Evolutionary conservation across 2,329 filamentous ascomycete genomes (phyloP).

Genomic region (Clonostachys sp.): DNA sequence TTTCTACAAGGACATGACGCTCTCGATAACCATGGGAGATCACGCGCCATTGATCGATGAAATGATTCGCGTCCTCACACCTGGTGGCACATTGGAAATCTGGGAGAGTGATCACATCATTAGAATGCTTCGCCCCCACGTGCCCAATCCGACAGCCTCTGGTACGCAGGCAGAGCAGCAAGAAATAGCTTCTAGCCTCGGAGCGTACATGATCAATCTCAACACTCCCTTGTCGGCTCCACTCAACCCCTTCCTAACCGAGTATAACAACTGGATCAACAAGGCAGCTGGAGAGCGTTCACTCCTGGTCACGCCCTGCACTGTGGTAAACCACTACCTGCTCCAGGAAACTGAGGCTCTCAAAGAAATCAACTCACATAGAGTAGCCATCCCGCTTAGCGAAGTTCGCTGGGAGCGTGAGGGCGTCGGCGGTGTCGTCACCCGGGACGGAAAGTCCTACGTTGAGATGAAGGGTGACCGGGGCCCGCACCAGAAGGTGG

Average conservation of each 20-base stretch:
- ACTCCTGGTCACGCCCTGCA: constrained; percentile 72
- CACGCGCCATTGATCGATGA: constrained; percentile 61
- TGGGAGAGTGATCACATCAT: constrained; percentile 88
- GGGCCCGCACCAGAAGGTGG: constrained; percentile 23
- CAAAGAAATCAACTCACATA: constrained; percentile 64
- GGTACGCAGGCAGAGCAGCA: constrained; percentile 45
- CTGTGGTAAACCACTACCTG: constrained; percentile 69
- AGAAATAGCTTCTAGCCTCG: constrained; percentile 63
- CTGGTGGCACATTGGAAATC: constrained; percentile 76
- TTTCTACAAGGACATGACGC: constrained; percentile 78
- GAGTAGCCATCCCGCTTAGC: constrained; percentile 81
- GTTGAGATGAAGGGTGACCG: constrained; percentile 48
- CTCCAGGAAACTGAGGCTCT: constrained; percentile 75
- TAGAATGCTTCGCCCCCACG: constrained; percentile 77
- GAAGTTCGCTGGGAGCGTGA: constrained; percentile 86
- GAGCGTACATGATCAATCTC: constrained; percentile 76
- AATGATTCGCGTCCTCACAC: constrained; percentile 69
- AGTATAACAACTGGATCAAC: constrained; percentile 80
- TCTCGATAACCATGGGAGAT: constrained; percentile 57
- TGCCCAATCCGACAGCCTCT: constrained; percentile 40
- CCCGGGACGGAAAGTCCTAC: constrained; percentile 56
- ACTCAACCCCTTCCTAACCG: constrained; percentile 75
- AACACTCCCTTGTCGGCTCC: constrained; percentile 79
- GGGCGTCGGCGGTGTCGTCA: constrained; percentile 58
- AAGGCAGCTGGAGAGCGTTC: constrained; percentile 69